A percentile compares a stretch with the other conserved stretches of the same genome.
Evolutionary conservation across 106 monocot genomes (phyloP).

Genomic region (Triglochin maritima): DNA sequence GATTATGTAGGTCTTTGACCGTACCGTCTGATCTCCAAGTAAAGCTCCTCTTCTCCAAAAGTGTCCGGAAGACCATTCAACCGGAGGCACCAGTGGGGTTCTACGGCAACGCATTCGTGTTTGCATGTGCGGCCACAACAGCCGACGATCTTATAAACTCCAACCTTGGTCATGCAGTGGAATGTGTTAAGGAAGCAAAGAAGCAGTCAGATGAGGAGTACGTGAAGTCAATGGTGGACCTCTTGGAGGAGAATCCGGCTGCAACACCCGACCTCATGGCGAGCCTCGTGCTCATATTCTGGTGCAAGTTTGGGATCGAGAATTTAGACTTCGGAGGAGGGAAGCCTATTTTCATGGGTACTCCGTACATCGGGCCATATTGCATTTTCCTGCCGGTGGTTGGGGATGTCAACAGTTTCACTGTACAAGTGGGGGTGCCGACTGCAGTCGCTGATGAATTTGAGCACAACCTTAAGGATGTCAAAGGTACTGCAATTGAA

Average conservation of each 20-base stretch:
- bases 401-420: constrained; percentile 55
- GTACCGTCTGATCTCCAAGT: not conserved
- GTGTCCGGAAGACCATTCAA: constrained; percentile 5
- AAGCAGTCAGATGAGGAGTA: constrained; percentile 31
- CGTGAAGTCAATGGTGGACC: constrained; percentile 54
- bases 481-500: too few relatives aligned
- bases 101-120: constrained; percentile 78
- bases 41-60: constrained; percentile 5
- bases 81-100: constrained; percentile 48
- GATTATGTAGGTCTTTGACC: constrained; percentile 3
- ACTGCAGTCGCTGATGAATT: constrained; percentile 39
- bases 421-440: constrained; percentile 64
- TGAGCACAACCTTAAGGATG: constrained; percentile 29
- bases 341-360: constrained; percentile 56
- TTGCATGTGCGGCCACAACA: constrained; percentile 52
- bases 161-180: constrained; percentile 20
- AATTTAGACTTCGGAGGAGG: constrained; percentile 82
- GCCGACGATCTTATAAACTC: constrained; percentile 25
- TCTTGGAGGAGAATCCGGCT: constrained; percentile 37
- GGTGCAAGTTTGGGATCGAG: constrained; percentile 84
- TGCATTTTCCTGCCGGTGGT: constrained; percentile 72
- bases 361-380: constrained; percentile 75
- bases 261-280: constrained; percentile 54
- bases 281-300: constrained; percentile 64
- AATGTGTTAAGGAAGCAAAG: constrained; percentile 41